Base-by-base conservation (phyloP, 2,329 filamentous ascomycete species). In the Cladophialophora chaetospira region DNA sequence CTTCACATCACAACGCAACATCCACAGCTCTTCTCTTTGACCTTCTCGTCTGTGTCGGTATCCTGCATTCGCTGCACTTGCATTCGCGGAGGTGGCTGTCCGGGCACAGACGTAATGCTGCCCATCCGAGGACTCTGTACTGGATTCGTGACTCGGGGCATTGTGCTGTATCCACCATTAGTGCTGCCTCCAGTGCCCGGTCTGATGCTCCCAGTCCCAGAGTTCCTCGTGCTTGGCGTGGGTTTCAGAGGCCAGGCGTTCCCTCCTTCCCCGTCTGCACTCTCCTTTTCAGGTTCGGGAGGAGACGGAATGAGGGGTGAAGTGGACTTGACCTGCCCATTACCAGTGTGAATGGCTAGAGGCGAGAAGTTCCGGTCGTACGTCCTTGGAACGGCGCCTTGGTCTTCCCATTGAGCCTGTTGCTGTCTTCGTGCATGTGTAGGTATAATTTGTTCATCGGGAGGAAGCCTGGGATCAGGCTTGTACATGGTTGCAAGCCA, bases 401-500 rank as follows among this genome's bases (percentile, higher is more conserved):
- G 90, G 66, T 86, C 89, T 73, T 95, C 91, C 92, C 91, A 97
- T 71, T 93, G 89, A 72, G 97, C 91, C 75, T 97, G 93, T 71
- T 94, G 89, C 72, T 97, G 81, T 54, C 90, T 83, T 67, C 88
- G 91, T 10, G 94, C 94, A 61, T 97, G 91, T 0, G 94, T 97
- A 0, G 94, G 94, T 9, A 99, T 84, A 51, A 99, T 86, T 70
- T 99, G 94, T 72, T 99, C 89, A 61, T 99, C 94, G 0, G 91
- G 94, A 4, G 94, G 94, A 29, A 99, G 79, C 59, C 91, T 87
- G 26, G 94, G 94, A 70, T 99, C 94, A 0, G 94, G 94, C 69
- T 95, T 96, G 73, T 97, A 99, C 74, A 96, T 91, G 19, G 88
- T 89, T 43, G 94, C 84, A 74, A 97, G 83, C 94, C 94, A 99